phyloP scores from a whole-genome alignment of 163 green algal species.

The Trebouxiophyceae sp. region DNA sequence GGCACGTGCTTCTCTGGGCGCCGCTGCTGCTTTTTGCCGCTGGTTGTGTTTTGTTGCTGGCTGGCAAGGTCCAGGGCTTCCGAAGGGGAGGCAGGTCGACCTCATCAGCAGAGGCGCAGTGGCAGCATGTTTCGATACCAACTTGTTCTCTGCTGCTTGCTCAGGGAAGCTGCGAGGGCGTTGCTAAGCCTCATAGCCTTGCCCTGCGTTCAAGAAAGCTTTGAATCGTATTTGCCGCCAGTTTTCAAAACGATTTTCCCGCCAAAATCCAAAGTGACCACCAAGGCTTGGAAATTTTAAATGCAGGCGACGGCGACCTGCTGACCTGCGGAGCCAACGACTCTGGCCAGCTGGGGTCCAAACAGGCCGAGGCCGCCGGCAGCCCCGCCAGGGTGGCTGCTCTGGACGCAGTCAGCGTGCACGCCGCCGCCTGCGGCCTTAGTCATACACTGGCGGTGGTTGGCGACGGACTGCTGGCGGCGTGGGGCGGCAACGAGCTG shows the following conservation, averaged over 20 bases:
- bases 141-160: too few species aligned
- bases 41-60: neutral
- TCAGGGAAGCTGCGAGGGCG: too few species aligned
- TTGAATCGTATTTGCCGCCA: too few species aligned
- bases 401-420: constrained; percentile 28
- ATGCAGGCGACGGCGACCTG: constrained; percentile 45
- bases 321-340: constrained; percentile 53
- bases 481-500: constrained; percentile 34
- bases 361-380: constrained; percentile 3
- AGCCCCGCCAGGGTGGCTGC: constrained; percentile 19
- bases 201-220: too few species aligned
- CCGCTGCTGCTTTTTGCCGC: neutral
- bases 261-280: too few species aligned
- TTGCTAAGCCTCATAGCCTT: too few species aligned
- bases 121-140: neutral
- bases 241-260: too few species aligned
- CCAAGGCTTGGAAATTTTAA: constrained; percentile 1
- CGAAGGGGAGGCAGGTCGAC: neutral
- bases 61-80: neutral
- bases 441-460: constrained; percentile 45
- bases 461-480: constrained; percentile 25
- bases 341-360: constrained; percentile 32
- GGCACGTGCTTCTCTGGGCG: neutral
- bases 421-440: constrained; percentile 32
- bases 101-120: neutral